Evolutionary conservation across 2,329 filamentous ascomycete genomes (phyloP), one percentile per base, ranked within the genome.

Genomic region (Fusarium sp.): DNA sequence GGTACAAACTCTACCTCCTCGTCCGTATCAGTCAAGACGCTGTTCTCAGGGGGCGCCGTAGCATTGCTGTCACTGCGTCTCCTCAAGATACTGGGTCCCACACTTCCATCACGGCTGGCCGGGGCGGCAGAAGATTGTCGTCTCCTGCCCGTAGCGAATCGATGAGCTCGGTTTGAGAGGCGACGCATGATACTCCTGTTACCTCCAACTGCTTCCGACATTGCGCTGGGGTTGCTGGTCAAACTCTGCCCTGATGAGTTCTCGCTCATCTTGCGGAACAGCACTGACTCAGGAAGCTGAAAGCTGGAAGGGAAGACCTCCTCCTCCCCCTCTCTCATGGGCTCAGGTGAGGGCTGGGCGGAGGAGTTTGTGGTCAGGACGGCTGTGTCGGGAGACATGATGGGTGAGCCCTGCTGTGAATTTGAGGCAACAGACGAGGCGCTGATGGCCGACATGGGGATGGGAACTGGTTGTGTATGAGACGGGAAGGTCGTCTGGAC

Each of bases 21-120:
- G 48, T 88, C 86, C 27, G 87, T 82, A 30, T 92, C 91, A 37
- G 89, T 77, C 20, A 82, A 70, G 71, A 84, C 82, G 35, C 78
- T 78, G 34, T 82, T 85, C 66, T 88, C 87, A 39, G 88, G 84
- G 11, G 91, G 89, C 9, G 88, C 87, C 8, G 92, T 92, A 74
- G 91, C 94, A 82, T 94, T 97, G 85, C 95, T 98, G 82, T 97
- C 95, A 82, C 95, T 98, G 75, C 95, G 92, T 67, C 95, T 90
- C 72, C 96, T 92, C 83, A 97, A 91, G 62, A 98, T 93, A 66
- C 95, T 93, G 2, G 97, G 97, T 0, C 97, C 97, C 30, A 95
- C 92, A 80, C 95, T 98, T 71, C 94, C 92, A 80, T 98, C 95
- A 48, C 95, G 92, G 81, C 93, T 94, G 70, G 92, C 91, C 23